These are phyloP conservation scores for Penicillium ochrochloron DNA, from an alignment of 495 filamentous ascomycete genomes.

Conservation along the genomic window DNA sequence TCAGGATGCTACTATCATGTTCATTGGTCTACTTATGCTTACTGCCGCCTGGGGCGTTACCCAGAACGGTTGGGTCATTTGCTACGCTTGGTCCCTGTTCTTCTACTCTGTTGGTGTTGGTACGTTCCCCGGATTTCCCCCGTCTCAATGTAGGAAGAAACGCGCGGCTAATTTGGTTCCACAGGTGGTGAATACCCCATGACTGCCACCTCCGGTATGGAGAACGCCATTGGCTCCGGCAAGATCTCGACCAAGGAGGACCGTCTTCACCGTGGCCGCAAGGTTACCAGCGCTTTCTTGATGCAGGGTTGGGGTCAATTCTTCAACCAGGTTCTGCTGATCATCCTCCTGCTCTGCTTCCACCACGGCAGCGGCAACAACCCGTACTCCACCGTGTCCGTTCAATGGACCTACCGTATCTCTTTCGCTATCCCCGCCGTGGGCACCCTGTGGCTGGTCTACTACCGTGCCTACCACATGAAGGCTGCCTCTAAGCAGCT, in stretches of 20 bases:
- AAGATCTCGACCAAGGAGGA: conserved; percentile 87
- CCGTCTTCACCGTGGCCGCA: conserved; percentile 88
- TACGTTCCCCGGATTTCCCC: conserved; percentile 24
- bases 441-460: conserved; percentile 89
- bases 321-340: conserved; percentile 84
- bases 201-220: conserved; percentile 94
- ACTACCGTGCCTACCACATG: conserved; percentile 92
- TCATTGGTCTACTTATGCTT: conserved; percentile 83
- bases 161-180: conserved; percentile 19
- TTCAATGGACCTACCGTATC: conserved; percentile 84
- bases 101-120: conserved; percentile 91
- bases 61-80: conserved; percentile 89
- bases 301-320: conserved; percentile 98
- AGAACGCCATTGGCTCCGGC: conserved; percentile 82
- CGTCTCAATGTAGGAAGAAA: neutral
- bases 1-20: conserved; percentile 93
- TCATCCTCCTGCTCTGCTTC: conserved; percentile 79
- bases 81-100: conserved; percentile 88
- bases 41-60: conserved; percentile 83
- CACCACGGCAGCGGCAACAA: conserved; percentile 72
- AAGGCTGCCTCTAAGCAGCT: conserved; percentile 74
- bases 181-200: conserved; percentile 84
- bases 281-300: conserved; percentile 89
- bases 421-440: conserved; percentile 84
- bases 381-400: conserved; percentile 70